These are phyloP conservation scores for Emergomyces orientalis DNA, from an alignment of 2,329 filamentous ascomycete species.

Conservation along the genomic window DNA sequence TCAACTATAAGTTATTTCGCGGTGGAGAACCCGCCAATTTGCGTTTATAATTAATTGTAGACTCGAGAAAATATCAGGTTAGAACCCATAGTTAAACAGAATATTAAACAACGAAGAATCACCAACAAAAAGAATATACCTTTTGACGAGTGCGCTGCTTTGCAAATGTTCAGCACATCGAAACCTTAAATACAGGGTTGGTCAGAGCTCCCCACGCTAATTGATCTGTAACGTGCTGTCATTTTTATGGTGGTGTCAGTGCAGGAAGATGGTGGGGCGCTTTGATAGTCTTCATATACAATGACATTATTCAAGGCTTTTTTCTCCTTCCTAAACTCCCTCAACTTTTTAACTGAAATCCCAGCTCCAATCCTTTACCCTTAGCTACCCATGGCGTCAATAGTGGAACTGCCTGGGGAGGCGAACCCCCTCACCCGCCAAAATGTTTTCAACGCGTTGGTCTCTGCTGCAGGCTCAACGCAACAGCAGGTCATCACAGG, in stretches of 20 bases:
- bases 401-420: slow-evolving; percentile 73
- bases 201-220: neutral
- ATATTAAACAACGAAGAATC: neutral
- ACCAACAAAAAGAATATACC: no score
- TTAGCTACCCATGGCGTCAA: slow-evolving; percentile 50
- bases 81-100: neutral
- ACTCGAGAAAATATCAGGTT: no score
- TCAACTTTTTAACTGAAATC: neutral
- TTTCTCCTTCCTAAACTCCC: neutral
- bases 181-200: neutral
- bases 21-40: no score
- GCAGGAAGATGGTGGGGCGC: neutral
- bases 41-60: no score
- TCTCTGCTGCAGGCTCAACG: slow-evolving; percentile 54
- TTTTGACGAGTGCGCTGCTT: neutral
- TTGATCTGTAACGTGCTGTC: neutral
- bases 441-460: slow-evolving; percentile 56
- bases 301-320: neutral
- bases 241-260: neutral
- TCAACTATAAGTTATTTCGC: no score
- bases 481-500: slow-evolving; percentile 58
- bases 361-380: neutral
- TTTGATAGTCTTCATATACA: neutral
- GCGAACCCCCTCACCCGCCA: slow-evolving; percentile 59
- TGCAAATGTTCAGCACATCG: neutral